These are phyloP conservation scores for Candida stauntonica DNA, from an alignment of 805 yeast species.

Conservation along the genomic window DNA sequence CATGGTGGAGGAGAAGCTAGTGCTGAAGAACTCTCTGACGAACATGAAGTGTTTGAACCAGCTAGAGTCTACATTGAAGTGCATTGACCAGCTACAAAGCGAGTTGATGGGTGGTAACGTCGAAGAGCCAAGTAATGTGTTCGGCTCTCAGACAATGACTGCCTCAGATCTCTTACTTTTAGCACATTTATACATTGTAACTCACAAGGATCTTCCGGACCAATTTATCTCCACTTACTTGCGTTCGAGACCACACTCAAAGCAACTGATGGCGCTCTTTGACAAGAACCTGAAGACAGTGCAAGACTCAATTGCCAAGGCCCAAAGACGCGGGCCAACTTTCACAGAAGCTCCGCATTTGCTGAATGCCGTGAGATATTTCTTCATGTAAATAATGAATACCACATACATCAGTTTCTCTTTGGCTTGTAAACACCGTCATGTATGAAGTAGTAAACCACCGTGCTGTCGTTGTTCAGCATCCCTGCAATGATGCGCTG, in stretches of 20 bases:
- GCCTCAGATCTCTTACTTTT: constrained; percentile 34
- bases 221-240: constrained; percentile 33
- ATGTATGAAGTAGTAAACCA: constrained; percentile 64
- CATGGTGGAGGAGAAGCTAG: constrained; percentile 31
- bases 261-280: constrained; percentile 20
- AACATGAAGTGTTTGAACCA: constrained; percentile 26
- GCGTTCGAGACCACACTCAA: constrained; percentile 25
- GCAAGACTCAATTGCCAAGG: constrained; percentile 10
- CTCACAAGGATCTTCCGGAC: constrained; percentile 35
- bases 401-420: constrained; percentile 35
- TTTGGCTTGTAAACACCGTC: constrained; percentile 65
- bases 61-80: constrained; percentile 11
- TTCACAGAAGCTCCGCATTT: constrained; percentile 25
- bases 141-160: constrained; percentile 14
- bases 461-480: constrained; percentile 61
- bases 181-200: constrained; percentile 34
- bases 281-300: constrained; percentile 9
- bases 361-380: constrained; percentile 16
- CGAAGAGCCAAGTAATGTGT: constrained; percentile 1
- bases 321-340: constrained; percentile 17
- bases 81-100: constrained; percentile 12
- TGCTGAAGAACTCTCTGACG: constrained; percentile 24
- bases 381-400: constrained; percentile 2
- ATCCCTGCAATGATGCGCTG: constrained; percentile 49
- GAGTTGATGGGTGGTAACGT: constrained; percentile 13